Evolutionary conservation across 1,139 yeast species (phyloP).

Genomic region (Candida albicans): DNA sequence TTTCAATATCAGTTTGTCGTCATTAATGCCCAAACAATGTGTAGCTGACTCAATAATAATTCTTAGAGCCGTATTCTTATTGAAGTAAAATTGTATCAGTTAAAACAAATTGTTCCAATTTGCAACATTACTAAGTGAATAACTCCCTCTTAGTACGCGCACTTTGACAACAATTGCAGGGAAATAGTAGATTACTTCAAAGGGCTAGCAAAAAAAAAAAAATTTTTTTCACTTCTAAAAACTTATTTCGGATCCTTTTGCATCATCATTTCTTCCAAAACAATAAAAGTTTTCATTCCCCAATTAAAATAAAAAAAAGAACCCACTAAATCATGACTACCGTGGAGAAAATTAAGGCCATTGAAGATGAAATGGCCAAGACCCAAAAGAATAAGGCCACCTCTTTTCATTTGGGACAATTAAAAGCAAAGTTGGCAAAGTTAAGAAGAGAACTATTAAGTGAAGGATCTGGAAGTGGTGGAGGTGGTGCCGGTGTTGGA

Average conservation of each 20-base stretch:
- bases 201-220: not conserved
- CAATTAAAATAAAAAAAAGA: not conserved
- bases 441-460: conserved; percentile 87
- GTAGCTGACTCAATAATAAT: too few relatives aligned
- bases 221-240: not conserved
- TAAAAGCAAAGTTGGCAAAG: conserved; percentile 94
- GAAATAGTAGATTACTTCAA: too few relatives aligned
- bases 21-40: too few relatives aligned
- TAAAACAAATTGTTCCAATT: too few relatives aligned
- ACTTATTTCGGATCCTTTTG: not conserved
- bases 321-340: conserved; percentile 56
- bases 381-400: conserved; percentile 97
- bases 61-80: too few relatives aligned
- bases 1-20: too few relatives aligned
- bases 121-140: too few relatives aligned
- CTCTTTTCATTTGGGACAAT: conserved; percentile 92
- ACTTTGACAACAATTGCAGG: too few relatives aligned
- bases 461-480: conserved; percentile 61
- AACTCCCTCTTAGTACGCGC: too few relatives aligned
- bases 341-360: conserved; percentile 85
- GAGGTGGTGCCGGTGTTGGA: conserved; percentile 86
- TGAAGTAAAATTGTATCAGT: too few relatives aligned
- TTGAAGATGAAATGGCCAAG: conserved; percentile 93
- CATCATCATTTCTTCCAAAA: not conserved
- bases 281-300: not conserved